Evolutionary conservation across 2,329 filamentous ascomycete species (phyloP), one percentile per base, ranked within the genome.

Genomic region (Alternaria rosae): DNA sequence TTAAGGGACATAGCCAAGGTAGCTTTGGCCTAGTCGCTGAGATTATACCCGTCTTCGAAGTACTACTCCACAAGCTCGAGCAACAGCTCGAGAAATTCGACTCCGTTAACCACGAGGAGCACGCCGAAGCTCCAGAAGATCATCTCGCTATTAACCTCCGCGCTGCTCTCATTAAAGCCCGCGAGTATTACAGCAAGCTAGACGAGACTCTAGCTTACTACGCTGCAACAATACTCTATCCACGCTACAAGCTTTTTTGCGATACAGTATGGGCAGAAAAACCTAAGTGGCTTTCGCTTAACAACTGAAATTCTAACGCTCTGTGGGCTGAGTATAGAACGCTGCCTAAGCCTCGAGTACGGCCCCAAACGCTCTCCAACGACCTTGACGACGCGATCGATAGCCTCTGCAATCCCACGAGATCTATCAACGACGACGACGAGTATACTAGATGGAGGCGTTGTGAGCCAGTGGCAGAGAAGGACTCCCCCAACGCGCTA

Each of bases 121-220:
- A 28, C 11, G 15, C 51, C 26, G 35, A 52, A 5, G 30, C 26
- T 12, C 55, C 41, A 32, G 20, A 59, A 42, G 54, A 65, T 43
- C 15, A 64, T 30, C 44, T 65, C 15, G 20, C 44, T 25, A 65
- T 65, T 32, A 60, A 62, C 42, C 12, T 65, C 12, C n/a, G 35
- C 15, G 53, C 55, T 5, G 59, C 52, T 11, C 5, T 53, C 11
- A 43, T 1, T 5, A 42, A 65, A 57, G 45, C 53, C 17, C 28
- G 44, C n/a, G 50, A 57, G 12, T 64, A 64, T 43, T 64, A 61
- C 42, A 15, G 5, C 9, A 61, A 51, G 38, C 42, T 61, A 15
- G 21, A 59, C 38, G 11, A 50, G 15, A 59, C 43, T 13, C 56
- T 35, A 12, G 50, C 44, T 13, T 63, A 63, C 47, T 63, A 63